Base-by-base conservation (phyloP, 2,329 filamentous ascomycete genomes). In the Chaetomiaceae sp. region DNA sequence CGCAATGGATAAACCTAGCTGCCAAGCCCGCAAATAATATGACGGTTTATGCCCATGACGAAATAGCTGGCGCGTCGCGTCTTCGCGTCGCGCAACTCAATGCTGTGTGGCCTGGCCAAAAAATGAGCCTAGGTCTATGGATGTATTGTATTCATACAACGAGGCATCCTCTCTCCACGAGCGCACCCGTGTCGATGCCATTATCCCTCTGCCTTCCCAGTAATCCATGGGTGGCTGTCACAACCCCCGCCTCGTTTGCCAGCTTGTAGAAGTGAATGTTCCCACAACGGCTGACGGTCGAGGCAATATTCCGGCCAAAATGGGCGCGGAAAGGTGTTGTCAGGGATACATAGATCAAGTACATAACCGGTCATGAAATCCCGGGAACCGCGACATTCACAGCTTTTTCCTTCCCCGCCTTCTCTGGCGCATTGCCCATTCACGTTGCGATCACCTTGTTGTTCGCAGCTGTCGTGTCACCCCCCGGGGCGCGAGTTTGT, bases 401-500 rank as follows among this genome's bases (percentile, higher is more conserved):
- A 27, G 5, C 25, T 29, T 29, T n/a, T 18, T 42, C n/a, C n/a
- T 4, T 43, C 4, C 20, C 20, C 20, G 23, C 25, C 38, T 5
- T 27, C 9, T 6, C 20, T 20, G n/a, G 2, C 14, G n/a, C 6
- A 5, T 16, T 18, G 8, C 11, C n/a, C n/a, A n/a, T 16, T 57
- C 47, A 60, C 16, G 55, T 44, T 30, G 55, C 50, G 20, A 58
- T 41, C 38, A 50, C 52, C 43, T 47, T 38, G 30, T 32, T 48
- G 37, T 49, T 57, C 7, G 38, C 52, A 25, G 61, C 53, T 23
- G 64, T 61, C 36, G 56, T 45, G 13, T 48, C 48, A 5, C 38
- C 55, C 23, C 64, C 61, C 30, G 56, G 23, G 6, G 43, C 51
- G 2, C 34, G 33, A 30, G 51, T 58, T 46, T 68, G 69, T 13